phyloP scores from a whole-genome alignment of 140 eudicot genomes.

The Flaveria floridana region DNA sequence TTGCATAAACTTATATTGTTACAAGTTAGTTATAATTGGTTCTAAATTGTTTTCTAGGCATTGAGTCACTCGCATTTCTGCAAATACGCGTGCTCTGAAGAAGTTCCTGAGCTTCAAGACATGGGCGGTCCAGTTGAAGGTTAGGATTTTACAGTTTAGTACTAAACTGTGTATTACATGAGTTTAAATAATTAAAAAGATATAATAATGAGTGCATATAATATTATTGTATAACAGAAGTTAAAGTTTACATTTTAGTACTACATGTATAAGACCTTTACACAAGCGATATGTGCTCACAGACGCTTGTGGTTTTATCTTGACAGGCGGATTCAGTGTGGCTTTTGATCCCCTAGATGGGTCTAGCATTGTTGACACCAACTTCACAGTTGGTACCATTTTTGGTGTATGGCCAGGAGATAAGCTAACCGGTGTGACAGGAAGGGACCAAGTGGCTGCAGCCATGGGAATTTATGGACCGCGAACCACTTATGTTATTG shows the following conservation, averaged over 20 bases:
- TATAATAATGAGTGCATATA: too few species aligned
- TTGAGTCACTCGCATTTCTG: slow-evolving; percentile 89
- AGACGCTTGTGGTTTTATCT: background rate
- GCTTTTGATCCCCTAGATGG: slow-evolving; percentile 99
- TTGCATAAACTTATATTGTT: background rate
- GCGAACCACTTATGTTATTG: slow-evolving; percentile 91
- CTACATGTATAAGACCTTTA: too few species aligned
- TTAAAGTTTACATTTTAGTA: too few species aligned
- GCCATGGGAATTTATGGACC: slow-evolving; percentile 99
- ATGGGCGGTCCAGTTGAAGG: slow-evolving; percentile 99
- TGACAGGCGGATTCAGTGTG: slow-evolving; percentile 95
- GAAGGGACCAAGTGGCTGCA: slow-evolving; percentile 95
- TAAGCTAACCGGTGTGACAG: slow-evolving; percentile 91
- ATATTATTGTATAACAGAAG: too few species aligned
- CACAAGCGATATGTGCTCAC: too few species aligned
- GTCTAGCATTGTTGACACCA: slow-evolving; percentile 97
- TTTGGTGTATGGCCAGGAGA: slow-evolving; percentile 99
- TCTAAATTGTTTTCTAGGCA: slow-evolving; percentile 45
- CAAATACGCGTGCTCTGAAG: slow-evolving; percentile 99
- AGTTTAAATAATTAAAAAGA: too few species aligned
- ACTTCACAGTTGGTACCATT: slow-evolving; percentile 97
- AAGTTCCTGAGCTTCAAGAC: slow-evolving; percentile 98
- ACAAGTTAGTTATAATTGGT: background rate
- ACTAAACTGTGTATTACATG: background rate
- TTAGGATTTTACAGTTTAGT: slow-evolving; percentile 17